phyloP scores from a whole-genome alignment of 257 asterid species.

The Scutellaria minor region DNA sequence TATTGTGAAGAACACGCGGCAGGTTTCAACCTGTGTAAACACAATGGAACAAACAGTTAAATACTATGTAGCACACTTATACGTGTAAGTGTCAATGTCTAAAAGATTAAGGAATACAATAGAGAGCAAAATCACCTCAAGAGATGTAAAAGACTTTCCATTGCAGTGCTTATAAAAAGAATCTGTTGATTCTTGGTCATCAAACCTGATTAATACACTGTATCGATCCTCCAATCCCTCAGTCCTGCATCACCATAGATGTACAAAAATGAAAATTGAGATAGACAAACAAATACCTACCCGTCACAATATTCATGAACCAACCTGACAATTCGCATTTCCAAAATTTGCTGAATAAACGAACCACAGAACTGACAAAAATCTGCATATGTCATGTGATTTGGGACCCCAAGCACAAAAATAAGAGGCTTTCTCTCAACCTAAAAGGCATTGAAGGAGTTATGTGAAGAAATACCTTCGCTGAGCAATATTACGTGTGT shows the following conservation, averaged over 20 bases:
- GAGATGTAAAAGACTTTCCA: slow-evolving; percentile 79
- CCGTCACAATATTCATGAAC: slow-evolving; percentile 19
- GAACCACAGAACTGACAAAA: slow-evolving; percentile 96
- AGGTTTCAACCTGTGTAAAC: slow-evolving; percentile 66
- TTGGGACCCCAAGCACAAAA: slow-evolving; percentile 91
- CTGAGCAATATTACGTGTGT: background rate
- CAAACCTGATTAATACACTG: slow-evolving; percentile 80
- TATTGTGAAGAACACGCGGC: slow-evolving; percentile 69
- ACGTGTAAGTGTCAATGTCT: slow-evolving; percentile 11
- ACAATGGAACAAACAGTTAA: slow-evolving; percentile 28
- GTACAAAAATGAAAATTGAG: slow-evolving; percentile 27
- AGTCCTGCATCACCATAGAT: slow-evolving; percentile 53
- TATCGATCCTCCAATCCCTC: slow-evolving; percentile 84
- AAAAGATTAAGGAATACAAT: slow-evolving; percentile 9
- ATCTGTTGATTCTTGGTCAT: slow-evolving; percentile 78
- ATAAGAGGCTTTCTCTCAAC: slow-evolving; percentile 83
- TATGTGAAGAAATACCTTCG: background rate
- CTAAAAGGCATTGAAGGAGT: slow-evolving; percentile 47
- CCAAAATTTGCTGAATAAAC: slow-evolving; percentile 78
- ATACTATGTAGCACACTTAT: slow-evolving; percentile 15
- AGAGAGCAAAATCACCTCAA: slow-evolving; percentile 60
- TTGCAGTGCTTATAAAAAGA: slow-evolving; percentile 73
- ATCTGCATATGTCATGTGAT: slow-evolving; percentile 95
- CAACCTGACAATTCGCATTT: slow-evolving; percentile 94
- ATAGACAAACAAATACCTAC: slow-evolving; percentile 17